Evolutionary conservation across 257 asterid species (phyloP), one percentile per base, ranked within the genome.

Genomic region (Henckelia pumila): DNA sequence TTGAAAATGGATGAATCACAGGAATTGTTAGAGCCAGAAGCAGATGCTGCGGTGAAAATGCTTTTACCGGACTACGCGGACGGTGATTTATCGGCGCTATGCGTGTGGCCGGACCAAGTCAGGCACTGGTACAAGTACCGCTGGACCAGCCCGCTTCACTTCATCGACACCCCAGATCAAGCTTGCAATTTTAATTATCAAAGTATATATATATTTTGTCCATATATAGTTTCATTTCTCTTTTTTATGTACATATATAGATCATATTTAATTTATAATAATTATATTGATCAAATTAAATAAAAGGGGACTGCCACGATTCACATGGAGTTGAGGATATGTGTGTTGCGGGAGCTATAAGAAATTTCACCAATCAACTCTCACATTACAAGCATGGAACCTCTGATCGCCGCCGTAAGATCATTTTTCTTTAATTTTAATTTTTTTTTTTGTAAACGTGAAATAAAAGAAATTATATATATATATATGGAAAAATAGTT

Each of bases 71-170:
- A 89, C 57, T 71, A 88, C 21, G 96, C 80, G 0, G 56, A 78
- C 20, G 98, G 97, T 1, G 67, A 92, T 80, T 81, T 89, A 26
- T 89, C 97, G 22, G 87, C 85, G 6, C 79, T 89, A 17, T 89
- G 98, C 7, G 93, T 82, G 16, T 92, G 97, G 98, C 97, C 98
- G 0, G 98, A 92, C 71, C 97, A 92, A 83, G 95, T 92, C 28
- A 70, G 97, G 50, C 95, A 87, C 74, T 92, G 98, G 98, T 83
- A 89, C 63, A 88, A 59, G 66, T 92, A 89, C 74, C 81, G 84
- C 1, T 92, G 98, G 98, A 78, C 97, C 9, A 84, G 97, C 74
- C 76, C 97, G 26, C 96, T 92, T 69, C 98, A 92, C 79, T 92
- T 89, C 83, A 92, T 92, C 67, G 96, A 92, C 80, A 92, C 98